These are phyloP conservation scores for Apiotrichum laibachii DNA, from an alignment of 1,284 basidiomycete species.

Conservation along the genomic window DNA sequence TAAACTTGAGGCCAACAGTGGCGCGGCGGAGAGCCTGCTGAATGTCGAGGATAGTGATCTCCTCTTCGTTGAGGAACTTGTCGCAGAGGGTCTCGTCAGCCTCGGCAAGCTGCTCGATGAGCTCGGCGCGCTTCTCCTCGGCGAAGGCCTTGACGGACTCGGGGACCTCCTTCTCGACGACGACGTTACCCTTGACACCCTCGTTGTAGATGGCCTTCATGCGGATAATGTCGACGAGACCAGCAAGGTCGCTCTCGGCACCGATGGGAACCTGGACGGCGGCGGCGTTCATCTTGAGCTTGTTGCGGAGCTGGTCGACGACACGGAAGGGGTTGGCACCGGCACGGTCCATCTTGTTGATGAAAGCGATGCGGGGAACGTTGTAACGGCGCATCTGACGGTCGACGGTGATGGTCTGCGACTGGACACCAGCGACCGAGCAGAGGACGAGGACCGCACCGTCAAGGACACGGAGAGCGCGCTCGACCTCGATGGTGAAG, in stretches of 20 bases:
- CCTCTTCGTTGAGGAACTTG: constrained; percentile 80
- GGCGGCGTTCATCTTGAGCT: constrained; percentile 88
- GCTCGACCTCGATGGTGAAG: constrained; percentile 98
- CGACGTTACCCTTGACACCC: constrained; percentile 82
- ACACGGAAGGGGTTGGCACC: constrained; percentile 97
- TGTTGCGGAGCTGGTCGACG: constrained; percentile 84
- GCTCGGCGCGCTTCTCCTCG: constrained; percentile 77
- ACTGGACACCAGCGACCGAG: constrained; percentile 95
- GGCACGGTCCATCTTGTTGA: constrained; percentile 99
- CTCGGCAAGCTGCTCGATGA: constrained; percentile 93
- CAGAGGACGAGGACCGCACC: constrained; percentile 96
- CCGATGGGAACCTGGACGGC: constrained; percentile 98
- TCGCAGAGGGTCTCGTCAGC: constrained; percentile 94
- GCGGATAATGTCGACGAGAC: constrained; percentile 89
- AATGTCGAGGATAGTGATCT: constrained; percentile 70
- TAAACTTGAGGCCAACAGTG: constrained; percentile 84
- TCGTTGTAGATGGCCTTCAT: constrained; percentile 96
- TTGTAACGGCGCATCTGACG: constrained; percentile 96
- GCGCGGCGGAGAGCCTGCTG: constrained; percentile 82
- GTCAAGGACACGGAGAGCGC: constrained; percentile 92
- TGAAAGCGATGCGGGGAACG: constrained; percentile 92
- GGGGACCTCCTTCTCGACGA: constrained; percentile 90
- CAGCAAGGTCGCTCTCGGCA: constrained; percentile 78
- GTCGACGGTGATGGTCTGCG: constrained; percentile 98
- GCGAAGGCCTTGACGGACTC: constrained; percentile 68